These are phyloP conservation scores for Aspergillus sp. DNA, from an alignment of 2,329 filamentous ascomycete genomes.

Conservation along the genomic window DNA sequence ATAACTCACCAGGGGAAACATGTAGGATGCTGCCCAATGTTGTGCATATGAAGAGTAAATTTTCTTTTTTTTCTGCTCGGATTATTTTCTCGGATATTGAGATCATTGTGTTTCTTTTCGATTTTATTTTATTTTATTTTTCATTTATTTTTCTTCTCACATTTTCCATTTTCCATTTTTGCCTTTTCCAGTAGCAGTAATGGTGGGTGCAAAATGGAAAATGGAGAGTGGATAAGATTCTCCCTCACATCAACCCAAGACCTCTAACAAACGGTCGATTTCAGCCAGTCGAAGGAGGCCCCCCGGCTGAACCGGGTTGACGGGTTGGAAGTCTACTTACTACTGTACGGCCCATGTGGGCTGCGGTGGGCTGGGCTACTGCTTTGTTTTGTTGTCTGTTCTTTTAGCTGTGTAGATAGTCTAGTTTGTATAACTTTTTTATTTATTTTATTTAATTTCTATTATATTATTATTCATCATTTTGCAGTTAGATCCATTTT, in stretches of 20 bases:
- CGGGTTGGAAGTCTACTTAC: constrained; percentile 23
- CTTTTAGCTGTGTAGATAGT: not conserved
- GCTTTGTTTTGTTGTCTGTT: constrained; percentile 21
- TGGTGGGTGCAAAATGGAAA: constrained; percentile 6
- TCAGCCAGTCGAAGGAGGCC: constrained; percentile 13
- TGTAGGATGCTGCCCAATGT: constrained; percentile 10
- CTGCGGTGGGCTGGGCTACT: constrained; percentile 22
- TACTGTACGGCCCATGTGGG: constrained; percentile 27
- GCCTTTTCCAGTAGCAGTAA: not conserved
- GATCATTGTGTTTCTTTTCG: not conserved
- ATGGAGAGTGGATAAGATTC: constrained; percentile 8
- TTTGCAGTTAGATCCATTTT: not conserved
- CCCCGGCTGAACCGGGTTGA: constrained; percentile 34
- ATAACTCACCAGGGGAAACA: constrained; percentile 6
- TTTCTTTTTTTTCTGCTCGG: not conserved
- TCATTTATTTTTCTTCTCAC: not conserved
- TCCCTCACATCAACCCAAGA: constrained; percentile 14
- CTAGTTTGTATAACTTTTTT: not conserved
- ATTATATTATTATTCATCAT: not conserved
- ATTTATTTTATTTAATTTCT: not conserved
- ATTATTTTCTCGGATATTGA: constrained; percentile 3
- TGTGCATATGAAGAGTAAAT: constrained; percentile 7
- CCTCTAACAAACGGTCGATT: constrained; percentile 16
- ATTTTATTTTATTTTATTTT: constrained; percentile 6
- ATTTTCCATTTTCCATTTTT: constrained; percentile 9